Conservation (phyloP, 345 rosid genomes). For the Gossypium arboreum region DNA sequence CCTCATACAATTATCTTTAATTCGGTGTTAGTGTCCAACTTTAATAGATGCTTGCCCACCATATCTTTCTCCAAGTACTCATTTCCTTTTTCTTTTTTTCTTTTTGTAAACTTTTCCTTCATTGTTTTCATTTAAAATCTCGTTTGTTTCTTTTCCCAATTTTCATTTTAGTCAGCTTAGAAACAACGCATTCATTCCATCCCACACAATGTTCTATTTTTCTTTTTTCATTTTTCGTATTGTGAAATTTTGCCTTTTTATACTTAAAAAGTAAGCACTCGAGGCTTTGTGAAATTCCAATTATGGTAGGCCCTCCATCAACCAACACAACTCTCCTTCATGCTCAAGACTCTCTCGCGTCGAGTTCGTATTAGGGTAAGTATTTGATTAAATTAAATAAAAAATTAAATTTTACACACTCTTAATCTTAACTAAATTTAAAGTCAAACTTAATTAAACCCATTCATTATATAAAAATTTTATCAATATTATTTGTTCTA, state of each 20-base stretch:
- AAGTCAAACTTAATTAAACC: too few species aligned
- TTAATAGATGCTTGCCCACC: constrained; percentile 63
- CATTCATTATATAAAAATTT: too few species aligned
- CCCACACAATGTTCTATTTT: constrained; percentile 34
- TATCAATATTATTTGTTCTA: too few species aligned
- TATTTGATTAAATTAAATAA: too few species aligned
- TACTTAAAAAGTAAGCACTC: constrained; percentile 45
- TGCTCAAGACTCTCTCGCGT: constrained; percentile 26
- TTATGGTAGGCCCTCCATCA: constrained; percentile 37
- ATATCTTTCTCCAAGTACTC: constrained; percentile 49
- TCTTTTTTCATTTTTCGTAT: neutral
- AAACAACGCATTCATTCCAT: constrained; percentile 62
- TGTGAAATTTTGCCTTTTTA: neutral
- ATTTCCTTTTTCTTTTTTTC: constrained; percentile 12
- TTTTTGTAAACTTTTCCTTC: constrained; percentile 17
- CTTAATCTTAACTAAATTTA: too few species aligned
- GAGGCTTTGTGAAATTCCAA: constrained; percentile 35
- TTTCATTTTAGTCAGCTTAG: constrained; percentile 53
- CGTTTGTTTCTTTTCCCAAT: neutral
- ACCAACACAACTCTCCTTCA: constrained; percentile 21
- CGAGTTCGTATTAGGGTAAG: too few species aligned
- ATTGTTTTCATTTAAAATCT: neutral
- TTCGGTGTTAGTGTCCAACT: constrained; percentile 22
- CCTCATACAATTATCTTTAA: constrained; percentile 8
- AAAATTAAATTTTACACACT: too few species aligned